These are phyloP conservation scores for Coemansia sp. DNA, from an alignment of 371 early-diverging fungal genomes.

Conservation along the genomic window DNA sequence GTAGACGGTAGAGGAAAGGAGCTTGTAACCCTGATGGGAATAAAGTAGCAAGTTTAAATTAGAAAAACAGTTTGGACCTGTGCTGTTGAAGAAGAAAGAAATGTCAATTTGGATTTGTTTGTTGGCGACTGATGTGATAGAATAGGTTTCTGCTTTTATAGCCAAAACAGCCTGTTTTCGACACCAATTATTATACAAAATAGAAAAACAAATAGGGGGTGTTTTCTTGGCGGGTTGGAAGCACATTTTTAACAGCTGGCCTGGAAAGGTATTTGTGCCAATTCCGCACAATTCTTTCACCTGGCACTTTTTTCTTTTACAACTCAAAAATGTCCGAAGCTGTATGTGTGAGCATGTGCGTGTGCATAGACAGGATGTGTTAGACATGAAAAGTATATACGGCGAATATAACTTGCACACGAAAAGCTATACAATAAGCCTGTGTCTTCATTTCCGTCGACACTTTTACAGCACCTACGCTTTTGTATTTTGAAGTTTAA, in stretches of 20 bases:
- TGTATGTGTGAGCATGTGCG: background rate
- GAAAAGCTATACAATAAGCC: background rate
- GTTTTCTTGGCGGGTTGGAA: background rate
- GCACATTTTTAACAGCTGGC: background rate
- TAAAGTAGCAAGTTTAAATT: no score
- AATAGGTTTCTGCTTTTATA: background rate
- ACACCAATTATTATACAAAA: background rate
- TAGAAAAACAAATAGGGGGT: background rate
- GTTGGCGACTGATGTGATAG: background rate
- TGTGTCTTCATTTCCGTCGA: background rate
- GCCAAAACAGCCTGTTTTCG: background rate
- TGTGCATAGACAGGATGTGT: background rate
- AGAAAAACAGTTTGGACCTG: no score
- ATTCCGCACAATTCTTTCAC: background rate
- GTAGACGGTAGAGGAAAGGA: no score
- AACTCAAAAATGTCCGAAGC: background rate
- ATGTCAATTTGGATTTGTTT: background rate
- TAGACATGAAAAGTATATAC: background rate
- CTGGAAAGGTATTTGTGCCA: background rate
- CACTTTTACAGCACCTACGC: background rate
- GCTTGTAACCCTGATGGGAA: no score
- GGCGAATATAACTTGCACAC: background rate
- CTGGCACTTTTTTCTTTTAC: background rate
- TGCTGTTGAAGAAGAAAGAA: no score
- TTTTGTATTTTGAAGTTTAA: background rate